phyloP scores from a whole-genome alignment of 805 yeast species.

The Maudiozyma bulderi region DNA sequence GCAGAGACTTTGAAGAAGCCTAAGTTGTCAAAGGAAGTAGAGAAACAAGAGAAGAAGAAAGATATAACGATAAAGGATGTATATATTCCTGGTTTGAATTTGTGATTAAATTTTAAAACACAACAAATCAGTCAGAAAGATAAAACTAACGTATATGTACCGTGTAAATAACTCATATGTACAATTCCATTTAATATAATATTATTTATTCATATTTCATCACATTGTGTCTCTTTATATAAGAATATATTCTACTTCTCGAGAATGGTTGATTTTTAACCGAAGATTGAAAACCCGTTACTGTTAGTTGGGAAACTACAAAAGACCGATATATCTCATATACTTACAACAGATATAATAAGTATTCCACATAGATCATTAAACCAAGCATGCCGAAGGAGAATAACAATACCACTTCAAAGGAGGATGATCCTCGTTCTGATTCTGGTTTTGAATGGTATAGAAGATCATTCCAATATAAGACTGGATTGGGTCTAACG shows the following conservation, averaged over 20 bases:
- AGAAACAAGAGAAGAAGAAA: constrained; percentile 4
- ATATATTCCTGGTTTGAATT: constrained; percentile 23
- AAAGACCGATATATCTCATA: too few relatives aligned
- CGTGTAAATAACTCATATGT: background rate
- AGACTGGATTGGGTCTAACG: constrained; percentile 58
- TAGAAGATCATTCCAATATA: constrained; percentile 61
- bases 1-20: background rate
- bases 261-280: too few relatives aligned
- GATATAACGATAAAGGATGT: constrained; percentile 20
- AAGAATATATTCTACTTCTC: too few relatives aligned
- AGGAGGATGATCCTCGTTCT: background rate
- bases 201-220: too few relatives aligned
- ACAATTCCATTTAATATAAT: background rate
- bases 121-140: background rate
- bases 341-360: too few relatives aligned
- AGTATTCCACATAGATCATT: too few relatives aligned
- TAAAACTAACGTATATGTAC: background rate
- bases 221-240: too few relatives aligned
- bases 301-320: too few relatives aligned
- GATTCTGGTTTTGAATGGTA: constrained; percentile 65
- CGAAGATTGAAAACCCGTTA: too few relatives aligned
- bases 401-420: background rate
- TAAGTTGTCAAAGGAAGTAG: background rate
- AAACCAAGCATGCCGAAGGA: background rate
- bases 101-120: constrained; percentile 4